phyloP scores from a whole-genome alignment of 768 basidiomycete genomes.

The Kwoniella europaea region DNA sequence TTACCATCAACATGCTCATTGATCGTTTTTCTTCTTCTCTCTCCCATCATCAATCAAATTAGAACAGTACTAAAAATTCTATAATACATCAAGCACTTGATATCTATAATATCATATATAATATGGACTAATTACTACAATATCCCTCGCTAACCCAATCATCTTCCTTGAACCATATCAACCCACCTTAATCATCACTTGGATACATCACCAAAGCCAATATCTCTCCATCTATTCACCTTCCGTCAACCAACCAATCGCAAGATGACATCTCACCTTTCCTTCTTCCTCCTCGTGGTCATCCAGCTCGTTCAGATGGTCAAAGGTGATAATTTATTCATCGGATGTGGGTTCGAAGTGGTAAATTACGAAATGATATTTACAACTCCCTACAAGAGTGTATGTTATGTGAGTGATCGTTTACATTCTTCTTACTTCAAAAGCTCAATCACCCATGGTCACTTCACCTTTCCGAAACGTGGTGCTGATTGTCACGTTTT shows the following conservation, averaged over 20 bases:
- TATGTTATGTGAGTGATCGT: slow-evolving; percentile 17
- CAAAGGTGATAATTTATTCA: slow-evolving; percentile 18
- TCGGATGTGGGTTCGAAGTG: slow-evolving; percentile 23
- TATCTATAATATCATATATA: too few species aligned
- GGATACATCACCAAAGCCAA: too few species aligned
- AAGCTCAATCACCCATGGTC: neutral
- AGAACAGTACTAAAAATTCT: too few species aligned
- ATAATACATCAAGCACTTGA: too few species aligned
- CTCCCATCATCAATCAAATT: neutral
- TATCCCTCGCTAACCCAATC: too few species aligned
- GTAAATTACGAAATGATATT: slow-evolving; percentile 9
- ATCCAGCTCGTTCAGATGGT: neutral
- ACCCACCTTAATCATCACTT: too few species aligned
- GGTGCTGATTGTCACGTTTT: neutral
- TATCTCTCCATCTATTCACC: too few species aligned
- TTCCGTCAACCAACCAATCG: too few species aligned
- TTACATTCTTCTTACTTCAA: neutral
- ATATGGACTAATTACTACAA: too few species aligned
- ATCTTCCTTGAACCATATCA: too few species aligned
- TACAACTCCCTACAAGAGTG: slow-evolving; percentile 11
- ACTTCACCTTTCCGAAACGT: neutral
- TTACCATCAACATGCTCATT: neutral
- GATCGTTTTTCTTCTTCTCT: neutral
- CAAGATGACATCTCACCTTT: neutral
- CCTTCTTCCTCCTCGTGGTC: neutral